phyloP scores from a whole-genome alignment of 371 early-diverging fungal genomes.

The Circinella minor region DNA sequence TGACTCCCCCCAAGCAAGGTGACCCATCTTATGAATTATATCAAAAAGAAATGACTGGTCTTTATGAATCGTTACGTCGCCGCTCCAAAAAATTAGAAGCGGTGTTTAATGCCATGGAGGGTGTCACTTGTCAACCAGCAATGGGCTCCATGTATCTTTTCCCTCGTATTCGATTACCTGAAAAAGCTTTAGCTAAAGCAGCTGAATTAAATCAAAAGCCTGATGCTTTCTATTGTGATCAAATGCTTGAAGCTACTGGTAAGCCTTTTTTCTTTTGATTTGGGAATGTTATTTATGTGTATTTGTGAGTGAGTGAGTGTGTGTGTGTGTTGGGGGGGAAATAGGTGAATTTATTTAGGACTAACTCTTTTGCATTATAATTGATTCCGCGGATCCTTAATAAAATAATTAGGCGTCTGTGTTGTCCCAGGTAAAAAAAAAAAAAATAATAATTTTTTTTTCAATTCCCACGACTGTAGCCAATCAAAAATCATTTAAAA shows the following conservation, averaged over 20 bases:
- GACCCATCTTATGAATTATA: slow-evolving; percentile 82
- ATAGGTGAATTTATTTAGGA: too few species aligned
- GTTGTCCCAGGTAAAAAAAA: slow-evolving; percentile 15
- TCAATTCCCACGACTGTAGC: slow-evolving; percentile 10
- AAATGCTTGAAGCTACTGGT: slow-evolving; percentile 83
- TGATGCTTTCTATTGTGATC: slow-evolving; percentile 65
- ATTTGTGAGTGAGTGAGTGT: not conserved
- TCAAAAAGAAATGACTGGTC: slow-evolving; percentile 70
- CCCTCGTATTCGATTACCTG: slow-evolving; percentile 81
- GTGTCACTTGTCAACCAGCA: slow-evolving; percentile 87
- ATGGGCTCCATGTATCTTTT: slow-evolving; percentile 97
- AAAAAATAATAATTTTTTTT: too few species aligned
- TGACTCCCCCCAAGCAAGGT: slow-evolving; percentile 85
- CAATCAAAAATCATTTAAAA: not conserved
- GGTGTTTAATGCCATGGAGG: slow-evolving; percentile 86
- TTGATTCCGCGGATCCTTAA: not conserved
- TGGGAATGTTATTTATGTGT: too few species aligned
- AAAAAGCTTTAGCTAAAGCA: slow-evolving; percentile 77
- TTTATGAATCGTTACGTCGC: slow-evolving; percentile 85
- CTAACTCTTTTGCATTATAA: too few species aligned
- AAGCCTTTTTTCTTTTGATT: slow-evolving; percentile 8
- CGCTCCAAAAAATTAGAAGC: slow-evolving; percentile 77
- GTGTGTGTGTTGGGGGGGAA: too few species aligned
- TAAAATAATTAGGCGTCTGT: slow-evolving; percentile 9
- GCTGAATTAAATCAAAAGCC: slow-evolving; percentile 65